phyloP scores from a whole-genome alignment of 495 filamentous ascomycete species.

The Elasticomyces elasticus region DNA sequence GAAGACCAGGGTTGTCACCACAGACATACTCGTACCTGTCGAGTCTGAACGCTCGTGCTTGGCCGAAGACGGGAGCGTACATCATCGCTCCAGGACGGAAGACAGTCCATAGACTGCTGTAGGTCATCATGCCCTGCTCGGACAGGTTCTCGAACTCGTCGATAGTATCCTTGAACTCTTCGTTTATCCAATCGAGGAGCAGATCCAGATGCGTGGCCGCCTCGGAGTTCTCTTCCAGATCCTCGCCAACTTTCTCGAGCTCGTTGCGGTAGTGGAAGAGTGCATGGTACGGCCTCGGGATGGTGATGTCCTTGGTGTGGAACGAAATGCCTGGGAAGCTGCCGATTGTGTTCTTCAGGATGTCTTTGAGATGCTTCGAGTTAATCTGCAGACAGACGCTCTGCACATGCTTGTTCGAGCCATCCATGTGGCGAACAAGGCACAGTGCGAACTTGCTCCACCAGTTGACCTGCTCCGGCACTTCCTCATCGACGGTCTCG shows the following conservation, averaged over 20 bases:
- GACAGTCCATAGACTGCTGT: conserved; percentile 46
- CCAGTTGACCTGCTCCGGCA: conserved; percentile 15
- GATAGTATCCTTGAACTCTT: conserved; percentile 49
- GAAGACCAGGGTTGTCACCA: conserved; percentile 25
- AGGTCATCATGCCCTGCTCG: conserved; percentile 49
- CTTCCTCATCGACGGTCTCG: conserved; percentile 7
- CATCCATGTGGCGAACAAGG: conserved; percentile 10
- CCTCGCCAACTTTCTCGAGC: conserved; percentile 12
- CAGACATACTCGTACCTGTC: conserved; percentile 27
- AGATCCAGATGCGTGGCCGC: conserved; percentile 41
- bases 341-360: conserved; percentile 11
- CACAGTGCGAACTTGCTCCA: conserved; percentile 16
- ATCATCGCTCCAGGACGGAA: conserved; percentile 42
- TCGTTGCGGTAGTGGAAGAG: conserved; percentile 21
- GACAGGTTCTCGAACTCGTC: conserved; percentile 47
- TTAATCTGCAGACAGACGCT: conserved; percentile 14
- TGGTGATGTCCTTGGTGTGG: conserved; percentile 14
- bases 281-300: conserved; percentile 7
- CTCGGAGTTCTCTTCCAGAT: conserved; percentile 15
- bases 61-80: conserved; percentile 31
- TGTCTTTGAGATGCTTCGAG: conserved; percentile 20
- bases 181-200: conserved; percentile 44
- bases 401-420: conserved; percentile 5
- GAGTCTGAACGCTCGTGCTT: conserved; percentile 34
- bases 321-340: conserved; percentile 19